Evolutionary conservation across 148 eudicot species (phyloP).

Genomic region (Chenopodium formosanum): DNA sequence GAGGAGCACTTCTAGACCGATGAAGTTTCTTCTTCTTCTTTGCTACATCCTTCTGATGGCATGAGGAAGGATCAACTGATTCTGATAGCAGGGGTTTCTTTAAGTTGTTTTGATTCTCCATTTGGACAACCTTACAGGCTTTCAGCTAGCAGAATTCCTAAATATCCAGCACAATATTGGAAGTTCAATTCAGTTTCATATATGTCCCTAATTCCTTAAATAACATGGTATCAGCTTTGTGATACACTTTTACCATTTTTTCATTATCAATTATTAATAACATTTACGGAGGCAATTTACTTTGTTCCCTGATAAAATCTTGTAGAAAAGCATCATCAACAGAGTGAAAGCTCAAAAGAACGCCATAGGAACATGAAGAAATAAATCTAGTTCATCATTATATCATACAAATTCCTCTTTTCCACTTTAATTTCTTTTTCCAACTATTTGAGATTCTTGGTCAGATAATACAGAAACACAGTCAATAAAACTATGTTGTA

Average conservation of each 20-base stretch:
- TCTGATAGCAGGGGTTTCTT: slow-evolving; percentile 28
- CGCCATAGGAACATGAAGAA: neutral
- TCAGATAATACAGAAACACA: too few species aligned
- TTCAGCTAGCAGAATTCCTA: neutral
- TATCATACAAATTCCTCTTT: neutral
- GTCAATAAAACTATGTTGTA: too few species aligned
- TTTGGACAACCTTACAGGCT: neutral
- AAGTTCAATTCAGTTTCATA: too few species aligned
- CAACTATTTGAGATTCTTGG: too few species aligned
- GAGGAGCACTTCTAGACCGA: slow-evolving; percentile 65
- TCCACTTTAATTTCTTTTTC: neutral
- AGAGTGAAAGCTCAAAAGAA: neutral
- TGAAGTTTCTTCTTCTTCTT: slow-evolving; percentile 43
- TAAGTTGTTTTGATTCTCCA: slow-evolving; percentile 15
- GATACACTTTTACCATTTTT: too few species aligned
- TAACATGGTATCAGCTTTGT: too few species aligned
- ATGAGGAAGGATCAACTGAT: slow-evolving; percentile 16
- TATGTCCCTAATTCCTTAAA: too few species aligned
- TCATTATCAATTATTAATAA: too few species aligned
- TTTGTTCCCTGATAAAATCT: neutral
- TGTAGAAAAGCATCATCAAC: neutral
- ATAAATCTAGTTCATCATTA: neutral
- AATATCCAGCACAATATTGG: too few species aligned
- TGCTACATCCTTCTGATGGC: slow-evolving; percentile 15
- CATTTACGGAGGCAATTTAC: neutral